phyloP scores from a whole-genome alignment of 306 rosid species.

The Astragalus membranaceus region DNA sequence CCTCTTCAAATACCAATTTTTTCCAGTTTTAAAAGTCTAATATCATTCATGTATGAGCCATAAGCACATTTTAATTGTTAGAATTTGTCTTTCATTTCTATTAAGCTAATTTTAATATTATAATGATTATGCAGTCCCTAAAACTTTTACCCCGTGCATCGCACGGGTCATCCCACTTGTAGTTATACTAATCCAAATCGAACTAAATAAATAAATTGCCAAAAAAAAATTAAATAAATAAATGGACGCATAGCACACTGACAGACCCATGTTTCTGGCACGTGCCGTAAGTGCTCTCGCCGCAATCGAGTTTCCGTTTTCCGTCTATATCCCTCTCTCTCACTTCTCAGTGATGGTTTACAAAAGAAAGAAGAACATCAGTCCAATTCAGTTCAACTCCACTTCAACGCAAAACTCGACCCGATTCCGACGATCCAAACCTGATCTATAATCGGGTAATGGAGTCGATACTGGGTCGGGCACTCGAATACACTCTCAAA shows the following conservation, averaged over 20 bases:
- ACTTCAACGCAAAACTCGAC: slow-evolving; percentile 4
- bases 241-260: neutral
- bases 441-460: slow-evolving; percentile 9
- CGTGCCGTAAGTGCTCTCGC: slow-evolving; percentile 27
- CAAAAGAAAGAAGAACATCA: neutral
- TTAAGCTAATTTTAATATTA: no score
- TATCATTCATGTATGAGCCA: no score
- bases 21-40: no score
- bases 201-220: no score
- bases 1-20: no score
- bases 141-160: no score
- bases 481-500: slow-evolving; percentile 90
- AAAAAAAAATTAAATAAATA: no score
- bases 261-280: neutral
- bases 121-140: no score
- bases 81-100: no score
- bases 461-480: slow-evolving; percentile 84
- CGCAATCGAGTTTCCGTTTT: slow-evolving; percentile 2
- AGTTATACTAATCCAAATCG: no score
- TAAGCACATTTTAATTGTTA: no score
- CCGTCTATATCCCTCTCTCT: neutral
- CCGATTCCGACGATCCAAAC: slow-evolving; percentile 19
- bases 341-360: neutral
- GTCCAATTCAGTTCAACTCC: neutral
- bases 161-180: no score